Conservation (phyloP, 2,329 filamentous ascomycete species). For the Penicillium sp. region DNA sequence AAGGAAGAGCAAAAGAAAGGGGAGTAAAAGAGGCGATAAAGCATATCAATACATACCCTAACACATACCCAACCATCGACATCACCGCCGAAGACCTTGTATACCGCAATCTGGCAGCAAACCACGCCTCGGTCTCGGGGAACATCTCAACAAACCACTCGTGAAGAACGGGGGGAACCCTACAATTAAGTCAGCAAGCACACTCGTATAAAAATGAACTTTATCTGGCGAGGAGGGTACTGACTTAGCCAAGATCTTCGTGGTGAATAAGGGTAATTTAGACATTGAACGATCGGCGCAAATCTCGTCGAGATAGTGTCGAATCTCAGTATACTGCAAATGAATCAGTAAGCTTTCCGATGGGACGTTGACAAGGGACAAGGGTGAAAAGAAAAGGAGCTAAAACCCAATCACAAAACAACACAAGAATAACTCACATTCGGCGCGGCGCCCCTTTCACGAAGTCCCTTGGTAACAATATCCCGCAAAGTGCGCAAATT, state of each 20-base stretch:
- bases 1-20: not conserved
- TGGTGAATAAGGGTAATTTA: conserved; percentile 73
- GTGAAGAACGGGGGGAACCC: conserved; percentile 82
- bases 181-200: conserved; percentile 29
- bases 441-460: conserved; percentile 68
- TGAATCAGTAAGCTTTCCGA: no score
- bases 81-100: conserved; percentile 95
- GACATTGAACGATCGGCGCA: conserved; percentile 55
- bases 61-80: conserved; percentile 98
- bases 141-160: conserved; percentile 97
- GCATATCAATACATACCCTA: conserved; percentile 69
- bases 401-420: no score
- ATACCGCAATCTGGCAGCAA: conserved; percentile 83
- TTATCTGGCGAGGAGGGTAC: not conserved
- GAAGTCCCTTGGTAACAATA: conserved; percentile 79
- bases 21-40: no score
- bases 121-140: conserved; percentile 90
- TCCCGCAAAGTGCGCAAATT: conserved; percentile 93
- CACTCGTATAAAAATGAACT: not conserved
- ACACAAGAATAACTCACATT: conserved; percentile 53
- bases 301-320: conserved; percentile 65
- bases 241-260: conserved; percentile 58
- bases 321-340: conserved; percentile 68
- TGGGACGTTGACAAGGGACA: no score
- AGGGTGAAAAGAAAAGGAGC: no score